Conservation (phyloP, 345 rosid genomes). For the Stellera chamaejasme region DNA sequence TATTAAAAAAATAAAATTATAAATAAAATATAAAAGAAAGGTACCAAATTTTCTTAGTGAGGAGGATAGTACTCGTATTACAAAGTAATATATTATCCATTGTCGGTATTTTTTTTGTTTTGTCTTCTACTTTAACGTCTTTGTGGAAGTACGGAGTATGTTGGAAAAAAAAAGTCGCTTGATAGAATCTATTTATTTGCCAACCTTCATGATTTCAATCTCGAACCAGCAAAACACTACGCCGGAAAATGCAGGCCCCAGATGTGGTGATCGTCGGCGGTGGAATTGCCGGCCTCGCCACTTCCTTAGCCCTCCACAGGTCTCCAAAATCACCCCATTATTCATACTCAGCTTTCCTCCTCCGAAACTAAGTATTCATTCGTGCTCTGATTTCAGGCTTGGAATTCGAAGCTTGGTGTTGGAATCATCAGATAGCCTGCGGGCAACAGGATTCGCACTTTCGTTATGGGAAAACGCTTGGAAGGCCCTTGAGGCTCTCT, state of each 20-base stretch:
- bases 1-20: too few relatives aligned
- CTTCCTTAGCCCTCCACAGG: conserved; percentile 10
- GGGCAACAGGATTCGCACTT: conserved; percentile 50
- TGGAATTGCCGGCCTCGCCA: conserved; percentile 11
- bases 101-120: too few relatives aligned
- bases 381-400: conserved; percentile 26
- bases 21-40: too few relatives aligned
- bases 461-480: conserved; percentile 53
- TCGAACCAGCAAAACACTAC: background rate
- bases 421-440: conserved; percentile 53
- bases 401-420: conserved; percentile 61
- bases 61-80: too few relatives aligned
- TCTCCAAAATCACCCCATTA: background rate
- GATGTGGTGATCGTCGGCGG: conserved; percentile 11
- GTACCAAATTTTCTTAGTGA: too few relatives aligned
- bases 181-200: too few relatives aligned
- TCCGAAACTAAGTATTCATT: too few relatives aligned
- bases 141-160: too few relatives aligned
- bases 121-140: too few relatives aligned
- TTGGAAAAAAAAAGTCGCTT: background rate
- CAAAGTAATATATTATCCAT: too few relatives aligned
- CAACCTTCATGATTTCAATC: too few relatives aligned
- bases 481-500: conserved; percentile 65
- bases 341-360: too few relatives aligned
- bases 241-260: conserved; percentile 2